A percentile compares a stretch with the other conserved stretches of the same genome.
Evolutionary conservation across 2,329 filamentous ascomycete genomes (phyloP).

Genomic region (Stagonosporopsis vannaccii): DNA sequence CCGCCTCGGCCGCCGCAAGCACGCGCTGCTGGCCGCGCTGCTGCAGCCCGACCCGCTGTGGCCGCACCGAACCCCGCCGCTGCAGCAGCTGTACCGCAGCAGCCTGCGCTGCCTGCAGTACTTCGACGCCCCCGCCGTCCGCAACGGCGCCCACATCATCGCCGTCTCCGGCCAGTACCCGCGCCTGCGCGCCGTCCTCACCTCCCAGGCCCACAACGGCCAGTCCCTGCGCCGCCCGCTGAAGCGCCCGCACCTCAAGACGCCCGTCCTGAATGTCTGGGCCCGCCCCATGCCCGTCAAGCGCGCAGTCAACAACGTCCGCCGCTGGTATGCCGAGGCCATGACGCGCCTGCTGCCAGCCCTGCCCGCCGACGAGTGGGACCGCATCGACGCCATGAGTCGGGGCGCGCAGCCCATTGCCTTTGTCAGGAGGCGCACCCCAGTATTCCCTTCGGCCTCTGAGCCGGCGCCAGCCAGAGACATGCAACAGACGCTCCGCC

Average conservation of each 20-base stretch:
- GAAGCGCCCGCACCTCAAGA: slow-evolving; percentile 37
- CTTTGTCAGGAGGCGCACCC: slow-evolving; percentile 32
- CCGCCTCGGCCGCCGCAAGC: slow-evolving; percentile 61
- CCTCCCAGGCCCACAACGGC: slow-evolving; percentile 31
- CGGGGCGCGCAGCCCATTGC: slow-evolving; percentile 41
- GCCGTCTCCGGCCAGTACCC: slow-evolving; percentile 42
- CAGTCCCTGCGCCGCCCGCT: slow-evolving; percentile 30
- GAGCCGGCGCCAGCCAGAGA: slow-evolving; percentile 13
- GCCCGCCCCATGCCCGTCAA: slow-evolving; percentile 54
- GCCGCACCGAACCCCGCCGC: slow-evolving; percentile 23
- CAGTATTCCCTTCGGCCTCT: background rate
- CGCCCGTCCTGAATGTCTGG: slow-evolving; percentile 57
- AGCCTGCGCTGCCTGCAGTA: slow-evolving; percentile 37
- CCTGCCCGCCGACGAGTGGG: slow-evolving; percentile 55
- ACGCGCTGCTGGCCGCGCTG: slow-evolving; percentile 50
- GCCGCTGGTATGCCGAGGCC: slow-evolving; percentile 53
- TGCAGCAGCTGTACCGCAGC: slow-evolving; percentile 49
- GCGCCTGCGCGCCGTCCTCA: slow-evolving; percentile 39
- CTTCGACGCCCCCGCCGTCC: slow-evolving; percentile 39
- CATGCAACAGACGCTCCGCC: slow-evolving; percentile 23
- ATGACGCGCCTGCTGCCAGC: slow-evolving; percentile 55
- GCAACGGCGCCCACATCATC: slow-evolving; percentile 27
- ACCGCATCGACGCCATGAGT: slow-evolving; percentile 51
- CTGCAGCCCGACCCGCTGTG: slow-evolving; percentile 32
- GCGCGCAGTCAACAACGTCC: slow-evolving; percentile 53